A percentile compares a stretch with the other conserved stretches of the same genome.
These are phyloP conservation scores for Populus simonii DNA, from an alignment of 345 rosid species.

Conservation along the genomic window DNA sequence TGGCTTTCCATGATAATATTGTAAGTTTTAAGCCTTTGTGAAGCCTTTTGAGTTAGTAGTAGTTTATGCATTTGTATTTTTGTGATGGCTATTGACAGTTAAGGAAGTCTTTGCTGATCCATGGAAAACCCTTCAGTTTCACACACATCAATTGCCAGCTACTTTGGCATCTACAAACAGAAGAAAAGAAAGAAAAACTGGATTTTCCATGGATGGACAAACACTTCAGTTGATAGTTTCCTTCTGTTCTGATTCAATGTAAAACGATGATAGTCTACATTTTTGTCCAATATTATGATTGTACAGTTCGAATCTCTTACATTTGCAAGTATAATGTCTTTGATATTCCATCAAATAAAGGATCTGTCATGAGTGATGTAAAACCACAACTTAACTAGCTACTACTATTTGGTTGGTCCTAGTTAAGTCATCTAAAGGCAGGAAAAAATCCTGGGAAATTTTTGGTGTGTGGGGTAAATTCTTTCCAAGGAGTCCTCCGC, in stretches of 20 bases:
- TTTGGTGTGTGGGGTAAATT: not conserved
- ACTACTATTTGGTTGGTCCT: not conserved
- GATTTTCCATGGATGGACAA: not conserved
- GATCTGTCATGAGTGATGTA: not conserved
- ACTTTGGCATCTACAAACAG: not conserved
- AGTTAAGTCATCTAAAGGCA: not conserved
- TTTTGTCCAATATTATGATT: not conserved
- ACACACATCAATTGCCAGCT: not conserved
- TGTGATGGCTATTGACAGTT: not conserved
- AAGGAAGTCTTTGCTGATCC: not conserved
- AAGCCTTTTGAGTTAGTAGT: not conserved
- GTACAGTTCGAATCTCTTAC: not conserved
- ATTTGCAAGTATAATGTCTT: not conserved
- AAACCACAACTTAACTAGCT: not conserved
- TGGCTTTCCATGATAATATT: constrained; percentile 9
- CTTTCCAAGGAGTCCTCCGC: no score
- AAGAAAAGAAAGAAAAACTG: not conserved
- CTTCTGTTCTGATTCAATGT: no score
- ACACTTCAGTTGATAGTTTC: no score
- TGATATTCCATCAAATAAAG: not conserved
- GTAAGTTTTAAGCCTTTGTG: not conserved
- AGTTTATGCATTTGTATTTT: not conserved
- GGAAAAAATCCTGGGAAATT: not conserved
- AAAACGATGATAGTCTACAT: not conserved
- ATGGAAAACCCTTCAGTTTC: not conserved